These are phyloP conservation scores for Lagenidium giganteum DNA, from an alignment of 352 stramenopile species.

Conservation along the genomic window DNA sequence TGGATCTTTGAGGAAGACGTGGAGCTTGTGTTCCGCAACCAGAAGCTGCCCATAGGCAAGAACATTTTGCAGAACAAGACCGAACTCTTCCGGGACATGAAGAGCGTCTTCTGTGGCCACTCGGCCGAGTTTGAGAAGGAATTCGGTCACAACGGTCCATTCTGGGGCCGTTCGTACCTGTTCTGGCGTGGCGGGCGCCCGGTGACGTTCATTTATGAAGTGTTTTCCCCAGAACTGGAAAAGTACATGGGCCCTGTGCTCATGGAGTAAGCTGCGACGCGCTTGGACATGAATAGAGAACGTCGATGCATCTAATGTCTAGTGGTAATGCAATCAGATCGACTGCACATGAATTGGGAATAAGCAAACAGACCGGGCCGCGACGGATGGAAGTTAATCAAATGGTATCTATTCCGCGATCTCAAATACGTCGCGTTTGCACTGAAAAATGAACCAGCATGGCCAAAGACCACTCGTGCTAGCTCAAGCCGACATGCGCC, in stretches of 20 bases:
- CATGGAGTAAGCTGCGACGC: conserved; percentile 6
- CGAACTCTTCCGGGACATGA: conserved; percentile 85
- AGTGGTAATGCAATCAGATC: no score
- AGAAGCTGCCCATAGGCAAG: conserved; percentile 75
- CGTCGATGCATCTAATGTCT: no score
- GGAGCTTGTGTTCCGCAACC: conserved; percentile 71
- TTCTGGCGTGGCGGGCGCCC: conserved; percentile 79
- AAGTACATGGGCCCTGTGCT: conserved; percentile 78
- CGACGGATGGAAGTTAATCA: neutral
- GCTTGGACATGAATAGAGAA: conserved; percentile 2
- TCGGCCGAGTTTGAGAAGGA: conserved; percentile 47
- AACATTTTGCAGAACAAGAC: conserved; percentile 81
- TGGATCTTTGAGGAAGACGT: conserved; percentile 70
- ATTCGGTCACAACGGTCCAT: conserved; percentile 62
- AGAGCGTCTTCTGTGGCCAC: conserved; percentile 65
- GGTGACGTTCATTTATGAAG: conserved; percentile 86
- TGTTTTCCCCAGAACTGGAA: conserved; percentile 75
- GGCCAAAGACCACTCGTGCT: no score
- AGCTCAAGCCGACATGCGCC: conserved; percentile 77
- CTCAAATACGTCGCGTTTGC: no score
- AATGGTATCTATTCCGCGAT: no score
- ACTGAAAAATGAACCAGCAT: no score
- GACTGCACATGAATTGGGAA: neutral
- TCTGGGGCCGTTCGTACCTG: conserved; percentile 83
- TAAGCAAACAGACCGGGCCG: neutral